Conservation (phyloP, 345 rosid species). For the Pugionium dolabratum region DNA sequence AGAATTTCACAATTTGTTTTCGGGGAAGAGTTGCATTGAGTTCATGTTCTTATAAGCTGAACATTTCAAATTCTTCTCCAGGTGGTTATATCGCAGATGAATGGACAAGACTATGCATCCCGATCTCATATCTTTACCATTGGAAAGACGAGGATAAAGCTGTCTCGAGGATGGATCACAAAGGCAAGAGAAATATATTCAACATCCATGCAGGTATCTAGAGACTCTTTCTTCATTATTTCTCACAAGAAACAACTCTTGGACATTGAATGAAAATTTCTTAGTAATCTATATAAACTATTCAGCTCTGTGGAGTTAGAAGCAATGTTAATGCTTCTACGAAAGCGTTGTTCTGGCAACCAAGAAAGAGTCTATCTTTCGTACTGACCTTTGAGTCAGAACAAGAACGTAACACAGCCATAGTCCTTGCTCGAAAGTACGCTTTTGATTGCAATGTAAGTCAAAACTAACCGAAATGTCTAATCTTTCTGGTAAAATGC, state of each 20-base stretch:
- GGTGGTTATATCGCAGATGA: conserved; percentile 85
- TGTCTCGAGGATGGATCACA: conserved; percentile 95
- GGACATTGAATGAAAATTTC: not conserved
- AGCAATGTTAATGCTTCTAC: conserved; percentile 52
- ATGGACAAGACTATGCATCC: conserved; percentile 82
- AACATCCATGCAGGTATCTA: conserved; percentile 79
- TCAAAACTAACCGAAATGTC: conserved; percentile 4
- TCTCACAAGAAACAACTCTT: not conserved
- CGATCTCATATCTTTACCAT: conserved; percentile 67
- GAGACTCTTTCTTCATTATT: not conserved
- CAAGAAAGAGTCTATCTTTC: conserved; percentile 75
- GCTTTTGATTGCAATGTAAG: conserved; percentile 87
- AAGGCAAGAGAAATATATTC: conserved; percentile 93
- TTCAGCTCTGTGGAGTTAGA: conserved; percentile 83
- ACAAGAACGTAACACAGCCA: conserved; percentile 81
- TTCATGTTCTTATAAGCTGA: conserved; percentile 15
- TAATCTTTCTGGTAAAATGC: not conserved
- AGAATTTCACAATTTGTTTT: not conserved
- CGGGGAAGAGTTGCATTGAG: not conserved
- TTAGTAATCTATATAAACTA: not conserved
- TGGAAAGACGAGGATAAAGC: conserved; percentile 90
- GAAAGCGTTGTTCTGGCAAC: conserved; percentile 87
- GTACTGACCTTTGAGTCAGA: conserved; percentile 84
- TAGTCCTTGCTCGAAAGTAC: conserved; percentile 74
- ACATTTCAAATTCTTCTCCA: conserved; percentile 33